Base-by-base conservation (phyloP, 192 early-diverging fungal genomes). In the Coemansia sp. region DNA sequence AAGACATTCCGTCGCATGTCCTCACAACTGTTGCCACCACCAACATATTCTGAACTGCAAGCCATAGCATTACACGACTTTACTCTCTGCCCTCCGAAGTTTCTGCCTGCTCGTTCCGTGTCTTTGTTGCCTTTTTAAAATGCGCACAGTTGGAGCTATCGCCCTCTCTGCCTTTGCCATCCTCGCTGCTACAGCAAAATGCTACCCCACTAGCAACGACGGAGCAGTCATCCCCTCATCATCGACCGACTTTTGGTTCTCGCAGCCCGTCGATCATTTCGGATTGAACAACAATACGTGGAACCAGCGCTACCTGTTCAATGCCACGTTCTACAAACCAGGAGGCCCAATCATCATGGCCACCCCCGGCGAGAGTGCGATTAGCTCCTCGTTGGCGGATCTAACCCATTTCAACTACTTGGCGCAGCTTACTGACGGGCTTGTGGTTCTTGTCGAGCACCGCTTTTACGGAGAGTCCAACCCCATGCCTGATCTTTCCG, bases 381-480 rank as follows among this genome's bases (percentile, higher is more conserved):
- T 72, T 15, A 61, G 43, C 19, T 49, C 48, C 17, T 63, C 53
- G 35, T 67, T 57, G 19, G 69, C 62, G 0, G 67, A 73, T 43
- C 17, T 61, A 3, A 60, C 61, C 2, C 68, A 70, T 56, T 63
- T 79, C 20, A 59, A 49, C 45, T 69, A 80, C 38, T 52, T 89
- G 48, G 85, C 85, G 0, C 70, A 85, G 57, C 64, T 73, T 13
- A 84, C 84, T 1, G 74, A 84, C 50, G 89, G 83, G 22, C 57
- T 87, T 2, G 61, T 88, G 13, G 82, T 89, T 7, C 70, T 69
- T 3, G 38, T 88, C 29, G 87, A 90, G 63, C 89, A 89, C 57
- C 63, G 88, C 36, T 88, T 81, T 70, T 88, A 87, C 38, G 88
- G 88, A 9, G 62, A 71, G 15, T 84, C 84, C 0, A 82, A 82